Percentiles rank a stretch among this genome's conserved stretches.
Conservation (phyloP, 805 yeast genomes). For the Candida chauliodis region DNA sequence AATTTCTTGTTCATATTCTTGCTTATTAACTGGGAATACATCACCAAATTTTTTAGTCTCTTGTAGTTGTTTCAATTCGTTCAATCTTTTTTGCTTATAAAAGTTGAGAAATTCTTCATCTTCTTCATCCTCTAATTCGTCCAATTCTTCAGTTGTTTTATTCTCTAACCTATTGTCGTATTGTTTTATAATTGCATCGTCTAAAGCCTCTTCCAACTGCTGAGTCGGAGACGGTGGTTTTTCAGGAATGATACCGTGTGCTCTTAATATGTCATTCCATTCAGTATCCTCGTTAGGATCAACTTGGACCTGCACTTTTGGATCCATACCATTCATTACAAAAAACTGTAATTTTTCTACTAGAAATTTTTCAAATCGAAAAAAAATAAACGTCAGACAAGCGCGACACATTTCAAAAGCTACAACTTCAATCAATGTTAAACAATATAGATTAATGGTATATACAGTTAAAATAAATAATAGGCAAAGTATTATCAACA, state of each 20-base stretch:
- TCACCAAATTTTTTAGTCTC: constrained; percentile 64
- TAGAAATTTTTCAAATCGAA: neutral
- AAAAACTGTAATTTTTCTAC: too few species aligned
- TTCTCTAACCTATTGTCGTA: constrained; percentile 80
- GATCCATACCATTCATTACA: constrained; percentile 16
- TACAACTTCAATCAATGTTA: too few species aligned
- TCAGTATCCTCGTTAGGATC: constrained; percentile 97
- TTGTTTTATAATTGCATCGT: constrained; percentile 74
- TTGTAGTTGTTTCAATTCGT: constrained; percentile 63
- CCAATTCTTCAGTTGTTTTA: constrained; percentile 75
- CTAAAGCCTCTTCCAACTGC: constrained; percentile 81
- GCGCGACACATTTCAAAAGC: too few species aligned
- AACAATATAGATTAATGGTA: constrained; percentile 5
- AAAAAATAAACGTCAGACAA: constrained; percentile 4
- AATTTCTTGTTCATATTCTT: constrained; percentile 82
- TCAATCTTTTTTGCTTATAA: constrained; percentile 74
- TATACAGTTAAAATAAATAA: constrained; percentile 8
- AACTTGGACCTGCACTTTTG: constrained; percentile 77
- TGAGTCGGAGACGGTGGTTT: constrained; percentile 86
- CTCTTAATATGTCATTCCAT: constrained; percentile 94
- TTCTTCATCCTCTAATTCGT: constrained; percentile 86
- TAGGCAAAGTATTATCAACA: constrained; percentile 1
- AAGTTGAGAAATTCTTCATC: constrained; percentile 82
- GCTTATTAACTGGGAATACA: constrained; percentile 75
- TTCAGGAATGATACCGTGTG: constrained; percentile 89